These are phyloP conservation scores for Colletotrichum gigasporum DNA, from an alignment of 2,329 filamentous ascomycete genomes.

Conservation along the genomic window DNA sequence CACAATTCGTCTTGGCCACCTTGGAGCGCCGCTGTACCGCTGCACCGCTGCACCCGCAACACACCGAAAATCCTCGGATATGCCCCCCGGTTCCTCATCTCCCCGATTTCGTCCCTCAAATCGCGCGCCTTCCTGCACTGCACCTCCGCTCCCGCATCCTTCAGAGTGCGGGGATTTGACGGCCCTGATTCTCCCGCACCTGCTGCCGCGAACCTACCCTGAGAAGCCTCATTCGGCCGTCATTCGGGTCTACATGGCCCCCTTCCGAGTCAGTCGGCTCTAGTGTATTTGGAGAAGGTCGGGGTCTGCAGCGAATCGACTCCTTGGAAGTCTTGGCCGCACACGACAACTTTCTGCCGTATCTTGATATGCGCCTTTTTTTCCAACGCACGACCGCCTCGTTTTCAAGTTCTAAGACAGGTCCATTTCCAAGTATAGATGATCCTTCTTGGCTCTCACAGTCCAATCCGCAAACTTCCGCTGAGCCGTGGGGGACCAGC, in stretches of 20 bases:
- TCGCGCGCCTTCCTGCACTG: conserved; percentile 13
- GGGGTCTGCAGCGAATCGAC: conserved; percentile 6
- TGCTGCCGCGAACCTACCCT: conserved; percentile 8
- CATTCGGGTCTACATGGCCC: conserved; percentile 18
- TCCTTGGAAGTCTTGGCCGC: conserved; percentile 17
- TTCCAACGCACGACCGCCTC: conserved; percentile 22
- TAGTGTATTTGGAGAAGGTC: conserved; percentile 21
- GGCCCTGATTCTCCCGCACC: conserved; percentile 30
- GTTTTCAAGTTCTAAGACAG: conserved; percentile 22
- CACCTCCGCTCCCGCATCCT: conserved; percentile 31
- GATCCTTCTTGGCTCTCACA: conserved; percentile 21
- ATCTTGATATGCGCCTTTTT: conserved; percentile 27
- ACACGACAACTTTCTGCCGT: background rate
- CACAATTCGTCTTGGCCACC: background rate
- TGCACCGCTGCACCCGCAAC: conserved; percentile 25
- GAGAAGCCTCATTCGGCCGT: conserved; percentile 19
- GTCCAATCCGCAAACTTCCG: conserved; percentile 21
- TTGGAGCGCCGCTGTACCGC: conserved; percentile 9
- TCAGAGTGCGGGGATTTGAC: conserved; percentile 30
- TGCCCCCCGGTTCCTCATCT: conserved; percentile 17
- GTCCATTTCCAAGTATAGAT: conserved; percentile 23
- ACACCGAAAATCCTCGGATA: conserved; percentile 9
- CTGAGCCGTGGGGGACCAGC: conserved; percentile 12
- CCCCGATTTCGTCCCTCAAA: conserved; percentile 19
- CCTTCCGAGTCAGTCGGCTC: conserved; percentile 24